A percentile compares a stretch with the other conserved stretches of the same genome.
These are phyloP conservation scores for Umbelopsis sp. DNA, from an alignment of 371 early-diverging fungal genomes.

Conservation along the genomic window DNA sequence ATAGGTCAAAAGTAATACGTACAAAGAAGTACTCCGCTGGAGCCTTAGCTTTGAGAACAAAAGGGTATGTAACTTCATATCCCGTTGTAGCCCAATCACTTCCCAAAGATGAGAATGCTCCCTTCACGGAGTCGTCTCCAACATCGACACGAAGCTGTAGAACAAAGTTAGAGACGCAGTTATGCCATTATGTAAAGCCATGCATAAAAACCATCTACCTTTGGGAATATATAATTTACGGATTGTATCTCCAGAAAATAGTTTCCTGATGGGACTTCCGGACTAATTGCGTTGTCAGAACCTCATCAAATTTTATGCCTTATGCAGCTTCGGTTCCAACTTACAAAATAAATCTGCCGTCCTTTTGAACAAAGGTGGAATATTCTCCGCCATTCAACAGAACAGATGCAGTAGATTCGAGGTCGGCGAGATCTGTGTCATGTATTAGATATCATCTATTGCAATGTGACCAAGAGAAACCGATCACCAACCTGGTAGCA, in stretches of 20 bases:
- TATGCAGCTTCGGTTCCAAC: background rate
- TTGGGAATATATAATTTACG: slow-evolving; percentile 48
- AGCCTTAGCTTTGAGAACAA: slow-evolving; percentile 46
- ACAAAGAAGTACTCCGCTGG: slow-evolving; percentile 53
- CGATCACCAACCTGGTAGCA: slow-evolving; percentile 27
- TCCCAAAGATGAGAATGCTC: slow-evolving; percentile 41
- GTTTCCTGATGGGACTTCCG: slow-evolving; percentile 40
- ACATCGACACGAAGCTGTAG: slow-evolving; percentile 51
- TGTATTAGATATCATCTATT: slow-evolving; percentile 19
- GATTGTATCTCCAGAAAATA: slow-evolving; percentile 52
- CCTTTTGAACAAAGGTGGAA: slow-evolving; percentile 23
- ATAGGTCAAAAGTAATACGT: slow-evolving; percentile 17
- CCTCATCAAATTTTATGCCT: background rate
- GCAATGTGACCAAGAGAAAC: slow-evolving; percentile 24
- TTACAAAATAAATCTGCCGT: slow-evolving; percentile 36
- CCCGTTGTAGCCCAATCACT: slow-evolving; percentile 44
- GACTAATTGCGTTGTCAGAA: background rate
- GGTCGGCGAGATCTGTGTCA: slow-evolving; percentile 25
- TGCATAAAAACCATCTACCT: slow-evolving; percentile 25
- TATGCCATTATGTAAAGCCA: background rate
- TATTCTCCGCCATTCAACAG: slow-evolving; percentile 31
- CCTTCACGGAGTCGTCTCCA: slow-evolving; percentile 31
- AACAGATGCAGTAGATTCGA: slow-evolving; percentile 28
- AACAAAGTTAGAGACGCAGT: background rate
- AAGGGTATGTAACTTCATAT: slow-evolving; percentile 37